Evolutionary conservation across 306 rosid species (phyloP).

Genomic region (Potentilla sterilis): DNA sequence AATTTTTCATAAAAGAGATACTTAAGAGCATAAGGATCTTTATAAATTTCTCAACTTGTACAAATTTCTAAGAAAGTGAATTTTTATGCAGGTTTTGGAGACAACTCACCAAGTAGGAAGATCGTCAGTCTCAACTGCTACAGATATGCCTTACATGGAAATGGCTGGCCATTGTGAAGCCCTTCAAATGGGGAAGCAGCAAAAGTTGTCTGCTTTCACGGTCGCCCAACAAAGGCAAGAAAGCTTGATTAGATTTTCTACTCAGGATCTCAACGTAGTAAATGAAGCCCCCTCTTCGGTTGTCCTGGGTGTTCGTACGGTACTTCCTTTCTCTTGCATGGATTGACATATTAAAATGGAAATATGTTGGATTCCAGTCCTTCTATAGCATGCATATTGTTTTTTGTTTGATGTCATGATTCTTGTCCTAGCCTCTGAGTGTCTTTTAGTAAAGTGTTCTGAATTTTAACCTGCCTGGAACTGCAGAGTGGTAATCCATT

Average conservation of each 20-base stretch:
- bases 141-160: conserved; percentile 72
- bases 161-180: conserved; percentile 85
- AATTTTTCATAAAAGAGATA: no score
- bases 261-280: conserved; percentile 28
- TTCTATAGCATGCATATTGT: not conserved
- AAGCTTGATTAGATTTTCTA: conserved; percentile 31
- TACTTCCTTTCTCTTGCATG: conserved; percentile 23
- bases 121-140: conserved; percentile 53
- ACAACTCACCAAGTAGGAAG: conserved; percentile 67
- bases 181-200: conserved; percentile 67
- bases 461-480: conserved; percentile 19
- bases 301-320: conserved; percentile 37
- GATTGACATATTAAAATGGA: not conserved
- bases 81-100: conserved; percentile 51
- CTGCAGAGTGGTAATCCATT: conserved; percentile 71
- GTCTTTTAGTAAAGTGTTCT: not conserved
- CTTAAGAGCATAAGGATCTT: not conserved
- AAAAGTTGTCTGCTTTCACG: conserved; percentile 61
- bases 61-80: not conserved
- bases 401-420: not conserved
- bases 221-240: conserved; percentile 35
- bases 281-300: conserved; percentile 29
- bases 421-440: not conserved
- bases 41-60: not conserved
- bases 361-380: not conserved